These are phyloP conservation scores for Wickerhamomyces canadensis DNA, from an alignment of 805 yeast species.

Conservation along the genomic window DNA sequence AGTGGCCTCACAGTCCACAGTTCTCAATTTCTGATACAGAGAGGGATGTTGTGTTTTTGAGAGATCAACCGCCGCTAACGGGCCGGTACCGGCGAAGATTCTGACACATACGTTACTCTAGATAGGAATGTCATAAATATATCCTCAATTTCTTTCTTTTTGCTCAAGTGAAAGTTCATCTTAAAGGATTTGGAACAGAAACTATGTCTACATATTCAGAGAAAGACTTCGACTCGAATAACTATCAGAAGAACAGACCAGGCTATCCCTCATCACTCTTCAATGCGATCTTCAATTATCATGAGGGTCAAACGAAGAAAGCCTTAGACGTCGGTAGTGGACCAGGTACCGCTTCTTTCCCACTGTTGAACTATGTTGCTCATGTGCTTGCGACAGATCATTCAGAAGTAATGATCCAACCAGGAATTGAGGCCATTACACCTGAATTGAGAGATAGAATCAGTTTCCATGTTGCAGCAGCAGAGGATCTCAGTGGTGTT, in stretches of 20 bases:
- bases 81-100: too few species aligned
- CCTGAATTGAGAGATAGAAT: constrained; percentile 16
- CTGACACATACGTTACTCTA: neutral
- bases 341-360: constrained; percentile 59
- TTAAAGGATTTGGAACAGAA: too few species aligned
- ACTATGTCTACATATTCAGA: constrained; percentile 53
- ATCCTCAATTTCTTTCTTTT: too few species aligned
- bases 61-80: too few species aligned
- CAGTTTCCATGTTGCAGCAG: constrained; percentile 15
- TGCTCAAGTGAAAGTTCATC: too few species aligned
- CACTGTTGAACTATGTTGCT: constrained; percentile 37
- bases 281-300: constrained; percentile 36
- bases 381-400: constrained; percentile 54
- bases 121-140: neutral
- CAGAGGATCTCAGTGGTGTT: constrained; percentile 23
- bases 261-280: constrained; percentile 52
- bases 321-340: constrained; percentile 70
- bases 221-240: constrained; percentile 39
- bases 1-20: too few species aligned
- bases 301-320: constrained; percentile 25
- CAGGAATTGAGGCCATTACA: constrained; percentile 27
- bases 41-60: too few species aligned
- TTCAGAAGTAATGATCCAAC: constrained; percentile 44
- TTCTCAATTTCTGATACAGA: too few species aligned
- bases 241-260: constrained; percentile 53